Evolutionary conservation across 305 asterid genomes (phyloP).

Genomic region (Salvia sclarea): DNA sequence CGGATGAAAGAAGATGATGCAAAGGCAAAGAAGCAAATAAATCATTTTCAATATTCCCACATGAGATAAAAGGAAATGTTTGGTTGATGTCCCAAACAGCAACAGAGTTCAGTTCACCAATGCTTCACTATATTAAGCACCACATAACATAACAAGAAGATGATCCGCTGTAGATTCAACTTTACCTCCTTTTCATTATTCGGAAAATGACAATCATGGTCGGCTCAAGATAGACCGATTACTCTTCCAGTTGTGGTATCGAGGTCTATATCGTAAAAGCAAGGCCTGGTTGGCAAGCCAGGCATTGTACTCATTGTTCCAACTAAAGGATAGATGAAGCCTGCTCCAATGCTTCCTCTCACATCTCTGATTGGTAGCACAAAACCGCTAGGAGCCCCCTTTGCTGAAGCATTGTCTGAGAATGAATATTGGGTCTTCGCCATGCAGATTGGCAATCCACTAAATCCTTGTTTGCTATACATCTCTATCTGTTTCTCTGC

Average conservation of each 20-base stretch:
- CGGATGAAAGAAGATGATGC: too few species aligned
- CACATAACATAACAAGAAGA: background rate
- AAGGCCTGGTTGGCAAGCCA: slow-evolving; percentile 94
- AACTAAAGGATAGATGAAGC: slow-evolving; percentile 85
- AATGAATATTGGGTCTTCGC: slow-evolving; percentile 94
- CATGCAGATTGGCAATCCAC: slow-evolving; percentile 90
- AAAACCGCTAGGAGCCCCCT: slow-evolving; percentile 95
- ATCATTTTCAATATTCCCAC: too few species aligned
- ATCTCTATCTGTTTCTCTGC: slow-evolving; percentile 96
- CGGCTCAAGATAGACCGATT: slow-evolving; percentile 76
- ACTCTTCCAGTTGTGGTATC: slow-evolving; percentile 82
- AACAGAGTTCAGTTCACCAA: background rate
- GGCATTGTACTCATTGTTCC: slow-evolving; percentile 99
- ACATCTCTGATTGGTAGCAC: slow-evolving; percentile 88
- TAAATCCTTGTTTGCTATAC: slow-evolving; percentile 90
- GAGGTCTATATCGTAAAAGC: slow-evolving; percentile 90
- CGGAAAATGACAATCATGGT: background rate
- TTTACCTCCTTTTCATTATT: background rate
- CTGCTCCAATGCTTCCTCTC: slow-evolving; percentile 92
- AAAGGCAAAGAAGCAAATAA: too few species aligned
- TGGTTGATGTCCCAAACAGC: background rate
- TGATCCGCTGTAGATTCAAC: background rate
- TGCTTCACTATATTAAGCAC: background rate
- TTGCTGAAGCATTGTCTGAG: slow-evolving; percentile 71
- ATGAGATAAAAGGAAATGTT: background rate